Conservation (phyloP, 805 yeast species). For the Kazachstania bromeliacearum region DNA sequence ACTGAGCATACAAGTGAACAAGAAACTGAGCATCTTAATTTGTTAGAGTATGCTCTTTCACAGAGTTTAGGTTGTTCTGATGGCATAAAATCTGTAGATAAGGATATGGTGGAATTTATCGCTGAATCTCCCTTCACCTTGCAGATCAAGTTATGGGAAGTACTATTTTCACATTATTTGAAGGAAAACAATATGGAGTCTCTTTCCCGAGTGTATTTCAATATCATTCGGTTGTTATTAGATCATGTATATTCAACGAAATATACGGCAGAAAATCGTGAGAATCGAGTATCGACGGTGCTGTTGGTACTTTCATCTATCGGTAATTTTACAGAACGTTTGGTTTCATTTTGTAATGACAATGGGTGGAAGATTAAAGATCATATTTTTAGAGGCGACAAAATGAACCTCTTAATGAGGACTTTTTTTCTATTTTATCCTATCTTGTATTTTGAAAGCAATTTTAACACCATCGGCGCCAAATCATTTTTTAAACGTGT, state of each 20-base stretch:
- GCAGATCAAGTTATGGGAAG: conserved; percentile 65
- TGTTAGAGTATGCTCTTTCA: conserved; percentile 40
- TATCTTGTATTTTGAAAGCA: conserved; percentile 45
- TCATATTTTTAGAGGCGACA: background rate
- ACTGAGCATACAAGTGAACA: conserved; percentile 1
- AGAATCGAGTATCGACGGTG: conserved; percentile 41
- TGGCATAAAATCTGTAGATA: conserved; percentile 18
- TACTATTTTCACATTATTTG: conserved; percentile 50
- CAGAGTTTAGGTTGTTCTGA: conserved; percentile 17
- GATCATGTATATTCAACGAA: conserved; percentile 28
- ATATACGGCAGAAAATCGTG: conserved; percentile 32
- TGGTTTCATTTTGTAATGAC: conserved; percentile 22
- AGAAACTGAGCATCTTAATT: conserved; percentile 20
- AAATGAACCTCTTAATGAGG: conserved; percentile 20
- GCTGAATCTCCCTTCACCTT: conserved; percentile 54
- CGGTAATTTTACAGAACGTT: conserved; percentile 40
- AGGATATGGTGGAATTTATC: conserved; percentile 54
- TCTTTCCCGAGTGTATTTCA: conserved; percentile 42
- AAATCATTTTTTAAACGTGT: conserved; percentile 38
- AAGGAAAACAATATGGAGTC: conserved; percentile 24
- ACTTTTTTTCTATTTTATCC: conserved; percentile 37
- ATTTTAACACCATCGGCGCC: conserved; percentile 31
- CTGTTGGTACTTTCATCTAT: conserved; percentile 28
- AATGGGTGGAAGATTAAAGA: conserved; percentile 30
- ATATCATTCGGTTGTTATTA: conserved; percentile 38